Base-by-base conservation (phyloP, 2,329 filamentous ascomycete species). In the Fusarium metavorans region DNA sequence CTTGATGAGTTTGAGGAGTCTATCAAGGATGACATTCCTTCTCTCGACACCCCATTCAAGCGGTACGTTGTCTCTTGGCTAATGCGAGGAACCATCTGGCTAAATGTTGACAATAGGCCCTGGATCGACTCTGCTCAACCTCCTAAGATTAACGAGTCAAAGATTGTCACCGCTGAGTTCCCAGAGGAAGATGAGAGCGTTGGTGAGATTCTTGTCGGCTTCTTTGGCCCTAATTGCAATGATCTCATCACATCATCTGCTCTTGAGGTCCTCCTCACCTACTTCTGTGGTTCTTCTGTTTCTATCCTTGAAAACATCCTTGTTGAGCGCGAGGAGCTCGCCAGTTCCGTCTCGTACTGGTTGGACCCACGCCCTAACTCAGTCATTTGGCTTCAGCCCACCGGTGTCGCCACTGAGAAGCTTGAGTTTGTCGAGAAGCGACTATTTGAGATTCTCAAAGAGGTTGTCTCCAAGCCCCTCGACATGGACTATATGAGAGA, bases 101-200 rank as follows among this genome's bases (percentile, higher is more conserved):
- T 79, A 30, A 74, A 52, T 16, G 20, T 9, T 61, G 10, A 18
- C 6, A 1, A 50, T 32, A 87, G 86, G 59, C 97, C 97, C 2
- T 99, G 97, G 95, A 90, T 97, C 27, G 95, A 98, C 67, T 98
- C 96, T 5, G 89, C 91, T 63, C 93, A 94, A 74, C 92, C 95
- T 0, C 92, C 94, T 3, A 84, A 90, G 0, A 86, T 99, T 32
- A 89, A 89, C 34, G 88, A 94, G 80, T 95, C 94, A 0, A 87
- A 92, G 13, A 84, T 97, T 14, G 91, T 96, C 75, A 94, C 89
- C 0, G 92, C 97, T 32, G 92, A 97, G 72, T 99, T 99, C 78
- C 97, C 97, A 0, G 97, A 99, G 81, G 96, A 98, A 78, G 97
- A 99, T 76, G 97, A 99, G 81, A 96, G 95, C 0, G 94, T 92